Base-by-base conservation (phyloP, 2,329 filamentous ascomycete genomes). In the Hymenoscyphus repandus region DNA sequence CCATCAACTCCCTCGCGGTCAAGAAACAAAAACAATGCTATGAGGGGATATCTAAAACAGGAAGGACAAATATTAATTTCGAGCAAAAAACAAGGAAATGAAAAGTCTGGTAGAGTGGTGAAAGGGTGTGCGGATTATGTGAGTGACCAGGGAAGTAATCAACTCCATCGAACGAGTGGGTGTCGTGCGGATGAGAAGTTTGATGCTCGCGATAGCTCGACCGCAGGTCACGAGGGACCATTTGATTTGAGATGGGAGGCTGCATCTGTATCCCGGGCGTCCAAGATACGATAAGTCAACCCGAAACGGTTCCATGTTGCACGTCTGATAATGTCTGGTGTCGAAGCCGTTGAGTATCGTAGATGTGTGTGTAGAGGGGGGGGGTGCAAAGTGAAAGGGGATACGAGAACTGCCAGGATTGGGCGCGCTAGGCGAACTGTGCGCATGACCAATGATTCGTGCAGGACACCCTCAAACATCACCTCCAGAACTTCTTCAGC, bases 391-490 rank as follows among this genome's bases (percentile, higher is more conserved):
- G 18, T n/a, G 18, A 38, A 36, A 50, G 51, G 48, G 42, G 39
- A 57, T 57, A 57, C 55, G 55, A 57, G 54, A 44, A 34, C 47
- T 42, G 38, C 38, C 30, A 48, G 53, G 55, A 42, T 54, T 12
- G 36, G 45, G 39, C 36, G 57, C 60, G 55, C 59, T 56, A 55
- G 51, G 37, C 20, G 33, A 22, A 27, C 22, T 47, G 52, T 54
- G 51, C 59, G 52, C 59, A 59, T 64, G 62, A 64, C 62, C 62
- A 64, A 62, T 60, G 50, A 53, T 48, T 47, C 41, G 50, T 33
- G 46, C 54, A 56, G 54, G 53, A 63, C 62, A 62, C 62, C 62
- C 62, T 60, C 60, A 57, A 37, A 42, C 32, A n/a, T 36, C 44
- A 20, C 36, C 12, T 15, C 20, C 10, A 15, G 38, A 12, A 15